A percentile compares a stretch with the other conserved stretches of the same genome.
Evolutionary conservation across 2,329 filamentous ascomycete species (phyloP).

Genomic region (Talaromyces sp.): DNA sequence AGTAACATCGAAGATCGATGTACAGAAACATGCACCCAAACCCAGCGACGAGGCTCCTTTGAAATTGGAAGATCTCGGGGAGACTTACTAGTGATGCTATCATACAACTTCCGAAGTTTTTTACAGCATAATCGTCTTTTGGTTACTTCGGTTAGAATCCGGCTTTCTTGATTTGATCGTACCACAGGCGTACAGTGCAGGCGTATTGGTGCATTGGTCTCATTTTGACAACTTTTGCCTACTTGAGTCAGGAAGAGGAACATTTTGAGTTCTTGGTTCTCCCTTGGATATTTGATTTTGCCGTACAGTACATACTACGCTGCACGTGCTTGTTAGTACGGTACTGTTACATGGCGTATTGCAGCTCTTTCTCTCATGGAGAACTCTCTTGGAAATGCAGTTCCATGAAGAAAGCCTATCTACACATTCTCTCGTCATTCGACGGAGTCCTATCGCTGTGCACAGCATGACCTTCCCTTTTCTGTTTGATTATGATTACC

Average conservation of each 20-base stretch:
- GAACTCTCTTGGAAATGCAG: background rate
- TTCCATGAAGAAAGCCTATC: background rate
- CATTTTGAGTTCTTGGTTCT: background rate
- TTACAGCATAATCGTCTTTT: slow-evolving; percentile 15
- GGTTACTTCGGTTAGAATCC: background rate
- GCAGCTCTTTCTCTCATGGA: background rate
- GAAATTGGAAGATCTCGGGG: slow-evolving; percentile 55
- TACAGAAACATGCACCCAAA: slow-evolving; percentile 46
- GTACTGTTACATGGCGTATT: background rate
- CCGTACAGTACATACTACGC: slow-evolving; percentile 7
- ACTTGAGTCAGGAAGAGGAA: background rate
- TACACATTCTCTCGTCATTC: background rate
- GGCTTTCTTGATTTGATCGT: background rate
- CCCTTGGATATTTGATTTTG: background rate
- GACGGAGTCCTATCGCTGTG: slow-evolving; percentile 21
- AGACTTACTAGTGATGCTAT: slow-evolving; percentile 51
- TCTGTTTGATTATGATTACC: slow-evolving; percentile 10
- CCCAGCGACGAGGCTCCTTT: slow-evolving; percentile 47
- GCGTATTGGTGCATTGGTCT: slow-evolving; percentile 18
- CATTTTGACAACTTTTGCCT: background rate
- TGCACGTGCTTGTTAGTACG: slow-evolving; percentile 10
- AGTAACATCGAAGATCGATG: slow-evolving; percentile 37
- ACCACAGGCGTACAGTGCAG: slow-evolving; percentile 17
- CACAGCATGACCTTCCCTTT: slow-evolving; percentile 21
- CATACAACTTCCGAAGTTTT: background rate